Evolutionary conservation across 495 filamentous ascomycete species (phyloP).

Genomic region (Sordaria brevicollis): DNA sequence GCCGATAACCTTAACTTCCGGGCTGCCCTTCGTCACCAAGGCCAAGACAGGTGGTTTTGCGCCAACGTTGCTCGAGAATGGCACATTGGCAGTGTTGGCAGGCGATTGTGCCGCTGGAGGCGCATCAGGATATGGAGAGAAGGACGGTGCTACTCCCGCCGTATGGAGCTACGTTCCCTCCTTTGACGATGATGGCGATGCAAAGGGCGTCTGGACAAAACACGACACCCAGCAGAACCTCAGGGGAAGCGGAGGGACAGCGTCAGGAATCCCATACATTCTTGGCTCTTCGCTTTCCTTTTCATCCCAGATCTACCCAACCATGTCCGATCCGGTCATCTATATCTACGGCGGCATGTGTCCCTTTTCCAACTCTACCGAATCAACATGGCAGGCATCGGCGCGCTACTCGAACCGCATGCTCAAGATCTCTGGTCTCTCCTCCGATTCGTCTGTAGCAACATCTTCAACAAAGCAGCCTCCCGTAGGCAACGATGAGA

Average conservation of each 20-base stretch:
- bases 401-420: constrained; percentile 72
- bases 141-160: constrained; percentile 11
- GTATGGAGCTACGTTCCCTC: constrained; percentile 29
- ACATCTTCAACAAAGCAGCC: constrained; percentile 28
- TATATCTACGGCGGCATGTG: constrained; percentile 90
- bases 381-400: constrained; percentile 44
- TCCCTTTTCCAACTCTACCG: constrained; percentile 38
- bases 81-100: constrained; percentile 56
- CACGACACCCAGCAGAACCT: constrained; percentile 9
- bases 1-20: constrained; percentile 45
- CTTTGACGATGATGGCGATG: constrained; percentile 3
- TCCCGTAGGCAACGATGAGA: background rate
- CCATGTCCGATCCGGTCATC: constrained; percentile 35
- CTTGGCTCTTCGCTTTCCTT: constrained; percentile 60
- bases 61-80: constrained; percentile 52
- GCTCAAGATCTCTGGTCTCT: constrained; percentile 45
- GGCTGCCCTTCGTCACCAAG: constrained; percentile 54
- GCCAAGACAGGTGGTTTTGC: constrained; percentile 41
- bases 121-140: background rate
- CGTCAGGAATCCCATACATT: constrained; percentile 46
- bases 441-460: constrained; percentile 28
- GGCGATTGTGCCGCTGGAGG: constrained; percentile 51
- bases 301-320: constrained; percentile 44
- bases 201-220: constrained; percentile 15
- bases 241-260: constrained; percentile 7